Percentiles rank a stretch among this genome's conserved stretches.
Evolutionary conservation across 1,284 basidiomycete species (phyloP).

Genomic region (Pascua sp.): DNA sequence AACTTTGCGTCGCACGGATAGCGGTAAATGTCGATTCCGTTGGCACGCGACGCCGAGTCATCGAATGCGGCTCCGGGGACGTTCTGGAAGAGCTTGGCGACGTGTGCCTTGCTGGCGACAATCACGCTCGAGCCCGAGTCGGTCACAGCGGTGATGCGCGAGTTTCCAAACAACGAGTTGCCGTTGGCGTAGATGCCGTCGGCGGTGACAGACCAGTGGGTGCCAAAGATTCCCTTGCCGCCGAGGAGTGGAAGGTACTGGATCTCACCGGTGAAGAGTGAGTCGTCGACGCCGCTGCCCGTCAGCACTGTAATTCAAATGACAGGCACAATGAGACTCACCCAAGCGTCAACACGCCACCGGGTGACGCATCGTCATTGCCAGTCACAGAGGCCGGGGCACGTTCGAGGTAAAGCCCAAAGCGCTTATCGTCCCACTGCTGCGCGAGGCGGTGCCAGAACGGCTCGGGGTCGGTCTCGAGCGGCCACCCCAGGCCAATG

Average conservation of each 20-base stretch:
- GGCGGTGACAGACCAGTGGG: background rate
- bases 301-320: background rate
- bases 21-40: too few relatives aligned
- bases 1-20: conserved; percentile 6
- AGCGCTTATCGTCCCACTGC: conserved; percentile 6
- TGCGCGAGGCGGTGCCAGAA: conserved; percentile 46
- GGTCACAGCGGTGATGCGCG: conserved; percentile 1
- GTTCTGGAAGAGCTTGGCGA: too few relatives aligned
- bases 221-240: background rate
- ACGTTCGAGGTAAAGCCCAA: background rate
- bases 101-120: too few relatives aligned
- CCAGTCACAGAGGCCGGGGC: background rate
- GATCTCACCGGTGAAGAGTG: conserved; percentile 1
- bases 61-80: too few relatives aligned
- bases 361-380: background rate
- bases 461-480: too few relatives aligned
- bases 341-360: background rate
- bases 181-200: conserved; percentile 10
- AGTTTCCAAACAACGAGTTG: background rate
- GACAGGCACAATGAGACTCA: background rate
- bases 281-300: background rate
- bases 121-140: conserved; percentile 32
- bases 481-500: too few relatives aligned
- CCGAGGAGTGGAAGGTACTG: conserved; percentile 48
- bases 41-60: too few relatives aligned